phyloP scores from a whole-genome alignment of 495 filamentous ascomycete genomes.

The Hypoxylon subgilvum region DNA sequence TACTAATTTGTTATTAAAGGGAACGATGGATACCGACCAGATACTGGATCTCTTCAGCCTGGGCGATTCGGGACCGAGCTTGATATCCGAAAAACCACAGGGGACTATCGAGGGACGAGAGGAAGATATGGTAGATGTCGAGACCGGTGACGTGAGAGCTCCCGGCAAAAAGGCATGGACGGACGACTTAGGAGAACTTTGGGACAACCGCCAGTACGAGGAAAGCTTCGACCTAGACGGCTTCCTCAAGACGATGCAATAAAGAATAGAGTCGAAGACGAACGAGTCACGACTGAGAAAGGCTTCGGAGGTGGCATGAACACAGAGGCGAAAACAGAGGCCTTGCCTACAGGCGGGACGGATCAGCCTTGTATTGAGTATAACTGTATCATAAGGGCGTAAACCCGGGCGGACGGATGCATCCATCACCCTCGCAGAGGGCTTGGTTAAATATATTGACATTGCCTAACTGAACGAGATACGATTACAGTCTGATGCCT shows the following conservation, averaged over 20 bases:
- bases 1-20: constrained; percentile 32
- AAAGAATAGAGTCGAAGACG: constrained; percentile 10
- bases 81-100: constrained; percentile 62
- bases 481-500: no score
- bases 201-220: constrained; percentile 95
- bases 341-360: background rate
- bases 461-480: background rate
- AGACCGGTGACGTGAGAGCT: constrained; percentile 87
- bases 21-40: constrained; percentile 94
- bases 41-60: constrained; percentile 96
- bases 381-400: constrained; percentile 26
- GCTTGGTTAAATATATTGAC: constrained; percentile 19
- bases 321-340: no score
- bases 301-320: background rate
- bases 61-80: constrained; percentile 73
- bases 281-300: constrained; percentile 4
- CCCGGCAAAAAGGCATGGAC: constrained; percentile 96
- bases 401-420: constrained; percentile 1
- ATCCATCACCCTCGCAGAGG: constrained; percentile 1
- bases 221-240: constrained; percentile 94
- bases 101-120: constrained; percentile 68
- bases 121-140: constrained; percentile 92
- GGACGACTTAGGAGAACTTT: constrained; percentile 92
- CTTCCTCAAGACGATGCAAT: constrained; percentile 88
- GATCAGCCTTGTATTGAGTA: constrained; percentile 19